A percentile compares a stretch with the other conserved stretches of the same genome.
Conservation (phyloP, 768 basidiomycete genomes). For the Boletus insuetus region DNA sequence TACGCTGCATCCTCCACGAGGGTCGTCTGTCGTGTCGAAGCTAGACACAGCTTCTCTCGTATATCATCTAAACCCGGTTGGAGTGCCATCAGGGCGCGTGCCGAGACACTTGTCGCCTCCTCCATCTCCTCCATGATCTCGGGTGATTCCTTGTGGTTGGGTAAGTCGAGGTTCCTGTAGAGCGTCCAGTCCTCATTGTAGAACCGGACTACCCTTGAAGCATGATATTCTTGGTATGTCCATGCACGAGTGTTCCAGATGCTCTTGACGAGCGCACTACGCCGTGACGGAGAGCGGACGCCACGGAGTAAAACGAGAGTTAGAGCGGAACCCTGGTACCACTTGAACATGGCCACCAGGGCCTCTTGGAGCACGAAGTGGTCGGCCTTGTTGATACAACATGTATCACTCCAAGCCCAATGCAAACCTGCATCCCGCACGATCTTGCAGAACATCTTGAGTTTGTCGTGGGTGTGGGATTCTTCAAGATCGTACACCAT, state of each 20-base stretch:
- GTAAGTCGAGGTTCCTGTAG: not conserved
- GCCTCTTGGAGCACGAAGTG: not conserved
- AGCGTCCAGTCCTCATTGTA: not conserved
- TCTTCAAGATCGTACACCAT: not conserved
- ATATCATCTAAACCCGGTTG: not conserved
- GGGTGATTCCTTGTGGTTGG: not conserved
- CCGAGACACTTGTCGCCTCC: not conserved
- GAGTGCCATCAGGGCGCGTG: not conserved
- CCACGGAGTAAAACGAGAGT: not conserved
- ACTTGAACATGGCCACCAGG: not conserved
- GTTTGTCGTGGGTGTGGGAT: not conserved
- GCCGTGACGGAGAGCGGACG: not conserved
- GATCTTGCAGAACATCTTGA: slow-evolving; percentile 1
- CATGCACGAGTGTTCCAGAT: not conserved
- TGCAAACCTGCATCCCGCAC: not conserved
- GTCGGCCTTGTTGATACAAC: not conserved
- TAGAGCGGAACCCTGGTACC: not conserved
- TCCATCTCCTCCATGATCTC: not conserved
- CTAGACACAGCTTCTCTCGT: not conserved
- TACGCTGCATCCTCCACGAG: not conserved
- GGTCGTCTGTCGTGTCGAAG: not conserved
- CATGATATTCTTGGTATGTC: not conserved
- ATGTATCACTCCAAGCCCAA: slow-evolving; percentile 2
- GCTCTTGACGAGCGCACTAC: not conserved
- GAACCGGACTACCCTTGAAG: not conserved